Conservation (phyloP, 129 eudicot genomes). For the Pulicaria dysenterica region DNA sequence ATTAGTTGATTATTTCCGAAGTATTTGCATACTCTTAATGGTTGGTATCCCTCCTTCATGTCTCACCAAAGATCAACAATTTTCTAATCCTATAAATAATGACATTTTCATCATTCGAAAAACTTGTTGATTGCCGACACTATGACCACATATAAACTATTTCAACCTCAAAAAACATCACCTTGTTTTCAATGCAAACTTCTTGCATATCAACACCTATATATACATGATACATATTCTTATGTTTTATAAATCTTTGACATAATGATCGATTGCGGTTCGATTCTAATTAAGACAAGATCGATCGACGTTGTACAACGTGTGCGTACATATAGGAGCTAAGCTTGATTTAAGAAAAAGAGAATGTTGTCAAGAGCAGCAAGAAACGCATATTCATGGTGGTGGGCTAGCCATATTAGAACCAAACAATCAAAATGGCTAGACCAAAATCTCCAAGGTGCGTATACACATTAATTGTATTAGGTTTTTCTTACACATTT, state of each 20-base stretch:
- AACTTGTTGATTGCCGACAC: conserved; percentile 7
- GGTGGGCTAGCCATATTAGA: conserved; percentile 83
- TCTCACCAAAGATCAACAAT: conserved; percentile 17
- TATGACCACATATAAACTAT: conserved; percentile 13
- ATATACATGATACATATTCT: neutral
- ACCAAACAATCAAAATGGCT: conserved; percentile 83
- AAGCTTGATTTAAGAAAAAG: neutral
- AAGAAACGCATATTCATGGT: conserved; percentile 75
- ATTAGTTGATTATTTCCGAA: conserved; percentile 3
- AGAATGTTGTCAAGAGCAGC: conserved; percentile 67
- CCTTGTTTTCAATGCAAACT: neutral
- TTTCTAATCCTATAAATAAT: conserved; percentile 1
- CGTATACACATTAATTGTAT: neutral
- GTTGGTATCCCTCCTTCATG: conserved; percentile 21
- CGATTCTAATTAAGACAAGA: neutral
- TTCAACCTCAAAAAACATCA: conserved; percentile 6
- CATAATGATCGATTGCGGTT: neutral
- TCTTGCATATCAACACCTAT: neutral
- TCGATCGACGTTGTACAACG: neutral
- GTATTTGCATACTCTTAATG: conserved; percentile 17
- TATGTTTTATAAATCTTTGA: conserved; percentile 8
- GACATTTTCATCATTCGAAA: conserved; percentile 5
- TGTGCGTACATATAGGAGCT: neutral
- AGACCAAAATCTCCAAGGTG: conserved; percentile 64
- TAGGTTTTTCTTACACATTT: neutral